phyloP scores from a whole-genome alignment of 163 green algal genomes.

The Scenedesmus sp. region DNA sequence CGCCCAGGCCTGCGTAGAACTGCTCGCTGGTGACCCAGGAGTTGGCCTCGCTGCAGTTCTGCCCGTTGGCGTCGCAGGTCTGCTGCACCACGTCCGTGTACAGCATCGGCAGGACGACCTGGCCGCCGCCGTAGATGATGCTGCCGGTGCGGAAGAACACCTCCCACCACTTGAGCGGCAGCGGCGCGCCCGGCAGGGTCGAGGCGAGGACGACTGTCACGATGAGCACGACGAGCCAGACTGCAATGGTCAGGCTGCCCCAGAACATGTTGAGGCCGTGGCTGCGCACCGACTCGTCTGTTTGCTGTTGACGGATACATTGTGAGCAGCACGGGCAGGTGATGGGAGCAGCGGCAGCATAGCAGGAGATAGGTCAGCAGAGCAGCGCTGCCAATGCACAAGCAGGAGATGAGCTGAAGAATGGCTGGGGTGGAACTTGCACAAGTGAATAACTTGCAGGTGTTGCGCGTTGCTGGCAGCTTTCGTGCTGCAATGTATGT shows the following conservation, averaged over 20 bases:
- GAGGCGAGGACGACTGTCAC: conserved; percentile 61
- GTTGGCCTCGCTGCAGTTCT: conserved; percentile 60
- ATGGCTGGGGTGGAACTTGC: too few relatives aligned
- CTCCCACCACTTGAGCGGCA: conserved; percentile 29
- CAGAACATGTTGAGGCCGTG: conserved; percentile 73
- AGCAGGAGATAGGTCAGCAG: too few relatives aligned
- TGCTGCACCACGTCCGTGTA: conserved; percentile 83
- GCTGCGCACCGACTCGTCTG: conserved; percentile 64
- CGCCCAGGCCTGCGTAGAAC: conserved; percentile 83
- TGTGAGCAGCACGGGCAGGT: too few relatives aligned
- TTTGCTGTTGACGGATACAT: conserved; percentile 32
- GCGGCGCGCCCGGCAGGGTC: background rate
- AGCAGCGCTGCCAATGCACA: too few relatives aligned
- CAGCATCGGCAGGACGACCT: conserved; percentile 96
- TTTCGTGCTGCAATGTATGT: background rate
- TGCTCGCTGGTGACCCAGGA: conserved; percentile 89
- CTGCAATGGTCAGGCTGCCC: conserved; percentile 75
- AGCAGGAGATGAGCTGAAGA: too few relatives aligned
- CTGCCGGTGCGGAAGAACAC: conserved; percentile 92
- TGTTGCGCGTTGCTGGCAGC: too few relatives aligned
- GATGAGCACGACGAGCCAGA: conserved; percentile 85
- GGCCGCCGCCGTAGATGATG: conserved; percentile 96
- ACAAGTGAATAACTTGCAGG: too few relatives aligned
- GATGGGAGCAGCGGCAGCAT: too few relatives aligned
- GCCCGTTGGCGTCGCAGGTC: conserved; percentile 8